phyloP scores from a whole-genome alignment of 768 basidiomycete species.

The Lentinula edodes region DNA sequence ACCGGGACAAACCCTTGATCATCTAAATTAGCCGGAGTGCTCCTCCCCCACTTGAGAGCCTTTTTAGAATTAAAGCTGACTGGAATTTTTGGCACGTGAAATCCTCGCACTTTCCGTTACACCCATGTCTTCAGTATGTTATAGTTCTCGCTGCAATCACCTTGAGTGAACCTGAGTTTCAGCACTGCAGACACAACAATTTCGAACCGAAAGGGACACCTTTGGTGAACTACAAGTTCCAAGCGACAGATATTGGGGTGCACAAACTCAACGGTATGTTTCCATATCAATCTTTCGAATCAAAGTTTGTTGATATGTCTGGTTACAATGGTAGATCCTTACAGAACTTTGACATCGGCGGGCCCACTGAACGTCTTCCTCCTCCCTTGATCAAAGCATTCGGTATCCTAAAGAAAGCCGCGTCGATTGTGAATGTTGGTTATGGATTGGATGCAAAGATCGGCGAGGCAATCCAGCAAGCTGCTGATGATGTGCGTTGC shows the following conservation, averaged over 20 bases:
- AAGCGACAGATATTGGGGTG: constrained; percentile 91
- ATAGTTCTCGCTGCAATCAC: background rate
- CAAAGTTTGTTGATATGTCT: background rate
- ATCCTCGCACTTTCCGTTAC: background rate
- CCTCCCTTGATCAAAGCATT: constrained; percentile 95
- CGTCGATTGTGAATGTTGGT: constrained; percentile 79
- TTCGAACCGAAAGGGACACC: constrained; percentile 85
- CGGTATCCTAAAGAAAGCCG: constrained; percentile 96
- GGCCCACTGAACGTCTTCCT: constrained; percentile 90
- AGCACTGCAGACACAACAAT: constrained; percentile 35
- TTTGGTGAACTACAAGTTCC: constrained; percentile 94
- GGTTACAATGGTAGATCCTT: constrained; percentile 55
- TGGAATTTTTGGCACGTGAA: background rate
- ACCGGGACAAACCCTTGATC: too few species aligned
- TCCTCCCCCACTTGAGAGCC: too few species aligned
- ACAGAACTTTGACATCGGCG: constrained; percentile 98
- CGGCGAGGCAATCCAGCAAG: constrained; percentile 83
- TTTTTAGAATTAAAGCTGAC: too few species aligned
- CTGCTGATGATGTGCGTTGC: constrained; percentile 81
- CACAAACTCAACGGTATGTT: constrained; percentile 92
- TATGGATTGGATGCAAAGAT: constrained; percentile 91
- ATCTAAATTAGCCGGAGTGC: too few species aligned
- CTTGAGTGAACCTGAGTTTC: background rate
- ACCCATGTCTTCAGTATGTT: background rate
- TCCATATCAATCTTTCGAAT: background rate